Conservation (phyloP, 306 rosid genomes). For the Gleditsia sinensis region DNA sequence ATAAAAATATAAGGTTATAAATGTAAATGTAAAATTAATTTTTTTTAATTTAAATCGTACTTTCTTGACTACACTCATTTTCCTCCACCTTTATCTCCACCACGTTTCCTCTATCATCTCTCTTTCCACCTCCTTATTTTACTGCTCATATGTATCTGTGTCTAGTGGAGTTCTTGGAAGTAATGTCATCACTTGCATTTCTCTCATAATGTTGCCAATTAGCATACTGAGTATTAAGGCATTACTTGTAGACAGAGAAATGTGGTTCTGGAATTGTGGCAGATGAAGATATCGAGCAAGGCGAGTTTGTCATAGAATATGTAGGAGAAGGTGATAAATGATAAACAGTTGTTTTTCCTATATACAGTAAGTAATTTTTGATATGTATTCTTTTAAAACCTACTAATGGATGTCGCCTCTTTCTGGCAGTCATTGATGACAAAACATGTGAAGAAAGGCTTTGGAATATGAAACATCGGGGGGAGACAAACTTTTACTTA, state of each 20-base stretch:
- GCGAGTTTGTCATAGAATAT: constrained; percentile 94
- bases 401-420: constrained; percentile 33
- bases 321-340: constrained; percentile 82
- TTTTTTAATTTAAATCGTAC: neutral
- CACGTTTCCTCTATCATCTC: neutral
- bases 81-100: too few species aligned
- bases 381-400: constrained; percentile 4
- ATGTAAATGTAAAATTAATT: neutral
- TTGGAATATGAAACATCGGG: constrained; percentile 95
- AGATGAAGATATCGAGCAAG: constrained; percentile 80
- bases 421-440: constrained; percentile 83
- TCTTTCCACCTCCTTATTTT: neutral
- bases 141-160: neutral
- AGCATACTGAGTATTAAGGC: constrained; percentile 28
- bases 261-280: constrained; percentile 95
- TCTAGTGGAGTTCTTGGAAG: constrained; percentile 3
- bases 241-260: constrained; percentile 82
- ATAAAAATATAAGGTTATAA: neutral
- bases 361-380: neutral
- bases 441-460: constrained; percentile 93
- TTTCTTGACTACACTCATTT: neutral
- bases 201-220: constrained; percentile 7
- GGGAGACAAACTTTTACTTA: constrained; percentile 94
- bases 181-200: neutral
- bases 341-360: constrained; percentile 12